Conservation (phyloP, 352 stramenopile species). For the Lagenidium giganteum region DNA sequence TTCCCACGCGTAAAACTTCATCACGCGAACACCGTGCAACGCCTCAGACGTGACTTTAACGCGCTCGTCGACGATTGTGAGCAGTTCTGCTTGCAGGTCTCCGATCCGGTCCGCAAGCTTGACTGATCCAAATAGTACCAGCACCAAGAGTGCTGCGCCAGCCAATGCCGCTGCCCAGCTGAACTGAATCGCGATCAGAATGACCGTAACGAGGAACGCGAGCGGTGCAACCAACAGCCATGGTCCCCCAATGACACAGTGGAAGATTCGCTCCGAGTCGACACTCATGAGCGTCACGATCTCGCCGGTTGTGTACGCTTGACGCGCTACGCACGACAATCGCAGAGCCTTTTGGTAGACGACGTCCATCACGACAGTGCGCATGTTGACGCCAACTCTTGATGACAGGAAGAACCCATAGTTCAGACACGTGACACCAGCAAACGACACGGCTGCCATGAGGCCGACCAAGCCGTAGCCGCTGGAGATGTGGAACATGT, state of each 20-base stretch:
- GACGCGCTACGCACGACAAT: conserved; percentile 24
- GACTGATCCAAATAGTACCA: conserved; percentile 16
- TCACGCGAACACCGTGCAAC: conserved; percentile 81
- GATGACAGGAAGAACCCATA: conserved; percentile 25
- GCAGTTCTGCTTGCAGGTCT: conserved; percentile 16
- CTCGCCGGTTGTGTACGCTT: conserved; percentile 27
- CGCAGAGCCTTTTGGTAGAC: conserved; percentile 33
- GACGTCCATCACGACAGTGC: conserved; percentile 28
- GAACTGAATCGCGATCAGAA: conserved; percentile 24
- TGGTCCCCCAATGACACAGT: conserved; percentile 22
- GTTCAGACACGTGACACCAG: conserved; percentile 25
- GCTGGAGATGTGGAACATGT: conserved; percentile 20
- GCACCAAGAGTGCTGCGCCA: conserved; percentile 13
- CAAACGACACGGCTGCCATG: conserved; percentile 26
- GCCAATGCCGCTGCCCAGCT: conserved; percentile 10
- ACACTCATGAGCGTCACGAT: conserved; percentile 33
- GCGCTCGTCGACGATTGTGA: conserved; percentile 39
- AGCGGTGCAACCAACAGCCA: conserved; percentile 25
- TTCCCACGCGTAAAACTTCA: conserved; percentile 91
- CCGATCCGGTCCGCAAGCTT: conserved; percentile 15
- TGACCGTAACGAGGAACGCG: conserved; percentile 24
- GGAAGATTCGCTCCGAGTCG: conserved; percentile 35
- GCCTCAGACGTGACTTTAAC: conserved; percentile 93
- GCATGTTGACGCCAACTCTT: conserved; percentile 28
- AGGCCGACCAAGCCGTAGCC: conserved; percentile 26